phyloP scores from a whole-genome alignment of 345 rosid genomes.

The Kernera saxatilis region DNA sequence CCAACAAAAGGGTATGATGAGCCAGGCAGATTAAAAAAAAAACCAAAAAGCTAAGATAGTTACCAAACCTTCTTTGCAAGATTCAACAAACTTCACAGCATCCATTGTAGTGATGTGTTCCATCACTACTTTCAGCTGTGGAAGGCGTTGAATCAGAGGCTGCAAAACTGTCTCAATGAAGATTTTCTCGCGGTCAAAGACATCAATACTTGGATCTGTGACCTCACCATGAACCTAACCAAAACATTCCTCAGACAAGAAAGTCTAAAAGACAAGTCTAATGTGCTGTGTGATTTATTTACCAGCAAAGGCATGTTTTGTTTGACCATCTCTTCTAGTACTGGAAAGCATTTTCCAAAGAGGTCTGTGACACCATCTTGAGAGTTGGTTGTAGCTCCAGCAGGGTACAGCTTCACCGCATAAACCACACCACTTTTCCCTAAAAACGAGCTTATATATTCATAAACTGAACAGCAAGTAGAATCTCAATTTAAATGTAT shows the following conservation, averaged over 20 bases:
- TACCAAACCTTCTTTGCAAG: slow-evolving; percentile 66
- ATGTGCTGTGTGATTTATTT: not conserved
- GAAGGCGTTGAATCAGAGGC: slow-evolving; percentile 71
- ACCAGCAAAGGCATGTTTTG: slow-evolving; percentile 92
- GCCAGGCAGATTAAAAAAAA: not conserved
- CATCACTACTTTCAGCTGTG: slow-evolving; percentile 76
- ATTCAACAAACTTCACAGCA: slow-evolving; percentile 78
- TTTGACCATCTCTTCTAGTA: slow-evolving; percentile 80
- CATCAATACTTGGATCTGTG: slow-evolving; percentile 70
- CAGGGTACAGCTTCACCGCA: slow-evolving; percentile 96
- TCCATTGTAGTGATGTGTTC: slow-evolving; percentile 91
- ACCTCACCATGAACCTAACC: slow-evolving; percentile 97
- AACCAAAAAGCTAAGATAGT: not conserved
- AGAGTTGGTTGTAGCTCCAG: slow-evolving; percentile 93
- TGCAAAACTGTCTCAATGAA: slow-evolving; percentile 72
- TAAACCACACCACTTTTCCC: slow-evolving; percentile 77
- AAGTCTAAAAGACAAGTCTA: not conserved
- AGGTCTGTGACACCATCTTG: slow-evolving; percentile 96
- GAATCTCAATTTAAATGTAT: not conserved
- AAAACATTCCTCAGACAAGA: not conserved
- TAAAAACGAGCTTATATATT: slow-evolving; percentile 15
- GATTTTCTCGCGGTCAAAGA: slow-evolving; percentile 87
- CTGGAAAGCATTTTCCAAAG: slow-evolving; percentile 82
- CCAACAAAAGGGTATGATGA: not conserved
- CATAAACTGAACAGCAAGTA: not conserved